Percentiles rank a stretch among this genome's conserved stretches.
Conservation (phyloP, 768 basidiomycete genomes). For the Kwoniella mangroviensis region DNA sequence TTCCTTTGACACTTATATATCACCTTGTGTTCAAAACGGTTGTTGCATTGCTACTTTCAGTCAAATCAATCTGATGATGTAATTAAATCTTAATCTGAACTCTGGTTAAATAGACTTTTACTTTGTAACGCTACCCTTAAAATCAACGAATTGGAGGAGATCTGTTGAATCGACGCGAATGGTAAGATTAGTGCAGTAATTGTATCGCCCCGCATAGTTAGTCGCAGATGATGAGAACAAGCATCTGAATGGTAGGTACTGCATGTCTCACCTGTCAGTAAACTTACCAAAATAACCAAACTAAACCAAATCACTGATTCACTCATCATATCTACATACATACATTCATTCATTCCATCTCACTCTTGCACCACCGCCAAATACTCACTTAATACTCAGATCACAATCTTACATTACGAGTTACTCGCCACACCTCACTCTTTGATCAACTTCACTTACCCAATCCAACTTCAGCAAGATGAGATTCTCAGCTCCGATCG, state of each 20-base stretch:
- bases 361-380: neutral
- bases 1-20: too few species aligned
- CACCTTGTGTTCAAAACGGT: too few species aligned
- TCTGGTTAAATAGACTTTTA: neutral
- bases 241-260: neutral
- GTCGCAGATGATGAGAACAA: neutral
- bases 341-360: neutral
- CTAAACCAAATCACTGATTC: neutral
- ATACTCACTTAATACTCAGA: too few species aligned
- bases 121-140: neutral
- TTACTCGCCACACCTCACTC: too few species aligned
- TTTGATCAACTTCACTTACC: neutral
- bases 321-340: neutral
- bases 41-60: too few species aligned
- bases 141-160: neutral
- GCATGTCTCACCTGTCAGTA: neutral
- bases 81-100: neutral
- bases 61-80: neutral
- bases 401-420: too few species aligned
- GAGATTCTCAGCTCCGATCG: constrained; percentile 12
- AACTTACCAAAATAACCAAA: neutral
- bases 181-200: neutral
- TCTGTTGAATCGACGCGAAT: neutral
- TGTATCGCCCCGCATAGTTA: neutral
- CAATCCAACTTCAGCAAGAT: constrained; percentile 8